Conservation (phyloP, 2,329 filamentous ascomycete genomes). For the Shiraia sp. region DNA sequence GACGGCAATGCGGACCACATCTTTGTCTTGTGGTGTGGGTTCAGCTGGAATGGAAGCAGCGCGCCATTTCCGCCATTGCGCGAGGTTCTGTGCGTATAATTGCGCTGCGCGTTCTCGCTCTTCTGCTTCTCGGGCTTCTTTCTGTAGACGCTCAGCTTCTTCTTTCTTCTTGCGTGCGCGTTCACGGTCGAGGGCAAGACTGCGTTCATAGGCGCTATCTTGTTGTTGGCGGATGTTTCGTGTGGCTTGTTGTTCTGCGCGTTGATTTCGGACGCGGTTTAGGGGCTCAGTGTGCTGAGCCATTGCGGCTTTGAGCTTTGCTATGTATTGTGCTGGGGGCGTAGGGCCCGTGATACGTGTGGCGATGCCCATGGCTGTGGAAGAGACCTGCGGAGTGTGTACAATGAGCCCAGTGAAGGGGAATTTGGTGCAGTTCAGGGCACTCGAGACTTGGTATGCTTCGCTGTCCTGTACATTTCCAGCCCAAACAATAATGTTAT, state of each 20-base stretch:
- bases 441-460: constrained; percentile 88
- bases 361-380: constrained; percentile 88
- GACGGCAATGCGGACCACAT: constrained; percentile 66
- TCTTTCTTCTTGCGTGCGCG: constrained; percentile 76
- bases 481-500: constrained; percentile 87
- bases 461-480: constrained; percentile 92
- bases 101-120: constrained; percentile 66
- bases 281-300: constrained; percentile 77
- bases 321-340: constrained; percentile 70
- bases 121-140: constrained; percentile 68
- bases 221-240: constrained; percentile 83
- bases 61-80: constrained; percentile 82
- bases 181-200: constrained; percentile 83
- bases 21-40: constrained; percentile 65
- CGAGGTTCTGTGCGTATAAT: constrained; percentile 56
- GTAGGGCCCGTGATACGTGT: constrained; percentile 76
- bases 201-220: constrained; percentile 91
- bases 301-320: constrained; percentile 74
- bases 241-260: constrained; percentile 79
- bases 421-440: constrained; percentile 87
- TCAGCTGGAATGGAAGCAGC: constrained; percentile 69
- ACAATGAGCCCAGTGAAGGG: constrained; percentile 87
- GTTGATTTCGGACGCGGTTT: constrained; percentile 71
- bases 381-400: constrained; percentile 81
- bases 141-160: constrained; percentile 67